Evolutionary conservation across 306 rosid genomes (phyloP).

Genomic region (Hylodesmum podocarpum): DNA sequence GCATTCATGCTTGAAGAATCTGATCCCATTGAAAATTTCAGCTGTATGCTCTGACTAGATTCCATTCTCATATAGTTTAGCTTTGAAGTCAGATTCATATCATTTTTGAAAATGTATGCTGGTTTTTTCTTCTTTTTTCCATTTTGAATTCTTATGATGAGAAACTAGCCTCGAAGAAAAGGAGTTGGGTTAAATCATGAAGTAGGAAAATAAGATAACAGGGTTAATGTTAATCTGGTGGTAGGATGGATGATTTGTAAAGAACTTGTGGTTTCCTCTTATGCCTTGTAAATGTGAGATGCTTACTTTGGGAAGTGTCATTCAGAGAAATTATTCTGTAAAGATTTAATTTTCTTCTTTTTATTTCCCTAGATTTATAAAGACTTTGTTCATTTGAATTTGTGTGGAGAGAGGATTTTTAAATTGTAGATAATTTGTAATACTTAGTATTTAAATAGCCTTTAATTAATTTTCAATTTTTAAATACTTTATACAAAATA

Average conservation of each 20-base stretch:
- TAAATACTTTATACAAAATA: too few relatives aligned
- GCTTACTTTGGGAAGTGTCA: constrained; percentile 23
- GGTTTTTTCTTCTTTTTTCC: not conserved
- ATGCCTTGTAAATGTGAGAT: constrained; percentile 52
- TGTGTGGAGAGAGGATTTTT: too few relatives aligned
- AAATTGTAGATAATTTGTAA: too few relatives aligned
- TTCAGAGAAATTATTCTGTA: not conserved
- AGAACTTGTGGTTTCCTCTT: constrained; percentile 35
- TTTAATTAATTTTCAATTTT: too few relatives aligned
- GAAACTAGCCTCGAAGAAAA: constrained; percentile 20
- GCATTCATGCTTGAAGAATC: constrained; percentile 96
- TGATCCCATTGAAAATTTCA: constrained; percentile 79
- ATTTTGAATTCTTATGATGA: constrained; percentile 2
- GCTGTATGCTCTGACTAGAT: constrained; percentile 47
- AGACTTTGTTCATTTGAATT: not conserved
- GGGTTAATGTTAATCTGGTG: not conserved
- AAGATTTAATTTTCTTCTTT: not conserved
- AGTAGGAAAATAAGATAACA: constrained; percentile 22
- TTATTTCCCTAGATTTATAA: not conserved
- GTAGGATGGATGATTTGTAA: constrained; percentile 29
- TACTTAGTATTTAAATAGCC: too few relatives aligned
- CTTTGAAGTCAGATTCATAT: constrained; percentile 1
- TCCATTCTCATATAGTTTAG: not conserved
- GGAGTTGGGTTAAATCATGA: not conserved
- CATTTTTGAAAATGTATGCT: constrained; percentile 21